Percentiles rank a stretch among this genome's conserved stretches.
These are phyloP conservation scores for Akanthomyces muscarius DNA, from an alignment of 2,329 filamentous ascomycete genomes.

Conservation along the genomic window DNA sequence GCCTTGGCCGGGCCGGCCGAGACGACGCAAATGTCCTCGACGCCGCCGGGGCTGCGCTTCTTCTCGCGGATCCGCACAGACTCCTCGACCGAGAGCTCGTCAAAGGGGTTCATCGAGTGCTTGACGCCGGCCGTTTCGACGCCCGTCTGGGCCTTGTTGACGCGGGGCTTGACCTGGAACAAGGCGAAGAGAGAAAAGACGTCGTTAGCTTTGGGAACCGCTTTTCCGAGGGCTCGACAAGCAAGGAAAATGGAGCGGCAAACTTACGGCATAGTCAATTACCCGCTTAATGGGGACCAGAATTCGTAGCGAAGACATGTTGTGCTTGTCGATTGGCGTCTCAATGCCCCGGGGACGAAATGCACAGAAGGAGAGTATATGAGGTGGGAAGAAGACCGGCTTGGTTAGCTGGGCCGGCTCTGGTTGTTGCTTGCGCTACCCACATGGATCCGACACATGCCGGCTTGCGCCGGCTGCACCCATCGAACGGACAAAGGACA, in stretches of 20 bases:
- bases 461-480: constrained; percentile 41
- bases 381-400: constrained; percentile 12
- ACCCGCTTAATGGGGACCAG: constrained; percentile 80
- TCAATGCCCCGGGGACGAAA: constrained; percentile 25
- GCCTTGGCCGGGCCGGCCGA: constrained; percentile 85
- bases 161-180: constrained; percentile 60
- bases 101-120: constrained; percentile 98
- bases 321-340: constrained; percentile 17
- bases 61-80: constrained; percentile 91
- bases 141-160: constrained; percentile 72
- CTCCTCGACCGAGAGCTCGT: constrained; percentile 97
- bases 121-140: constrained; percentile 92
- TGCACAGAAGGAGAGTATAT: constrained; percentile 19
- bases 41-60: constrained; percentile 65
- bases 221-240: background rate
- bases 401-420: background rate
- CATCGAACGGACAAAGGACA: constrained; percentile 30
- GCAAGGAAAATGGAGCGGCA: constrained; percentile 10
- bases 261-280: constrained; percentile 75
- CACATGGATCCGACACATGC: constrained; percentile 24
- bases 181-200: background rate
- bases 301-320: constrained; percentile 66
- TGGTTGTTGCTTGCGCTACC: background rate
- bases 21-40: constrained; percentile 89
- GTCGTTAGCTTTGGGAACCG: background rate